phyloP scores from a whole-genome alignment of 75 land plant genomes.

The Chamaecyparis obtusa region DNA sequence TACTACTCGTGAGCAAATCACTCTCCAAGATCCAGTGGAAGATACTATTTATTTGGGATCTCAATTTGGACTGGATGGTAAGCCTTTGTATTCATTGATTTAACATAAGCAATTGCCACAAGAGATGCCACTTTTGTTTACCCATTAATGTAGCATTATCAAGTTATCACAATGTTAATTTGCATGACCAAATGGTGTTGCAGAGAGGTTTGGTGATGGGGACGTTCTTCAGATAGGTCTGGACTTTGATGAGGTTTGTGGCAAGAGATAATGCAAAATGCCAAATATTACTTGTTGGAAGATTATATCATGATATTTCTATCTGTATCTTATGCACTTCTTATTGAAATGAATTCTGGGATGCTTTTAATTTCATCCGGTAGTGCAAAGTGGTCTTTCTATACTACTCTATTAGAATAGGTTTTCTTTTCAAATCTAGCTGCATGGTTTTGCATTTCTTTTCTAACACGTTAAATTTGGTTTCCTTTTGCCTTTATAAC shows the following conservation, averaged over 20 bases:
- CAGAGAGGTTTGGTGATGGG: constrained; percentile 86
- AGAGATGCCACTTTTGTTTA: not conserved
- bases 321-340: not conserved
- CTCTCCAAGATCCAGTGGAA: constrained; percentile 84
- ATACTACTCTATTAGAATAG: not conserved
- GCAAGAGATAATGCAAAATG: constrained; percentile 5
- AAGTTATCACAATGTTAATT: not conserved
- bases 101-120: not conserved
- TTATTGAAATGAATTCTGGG: not conserved
- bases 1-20: constrained; percentile 90
- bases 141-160: constrained; percentile 4
- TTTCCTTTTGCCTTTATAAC: not conserved
- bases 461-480: not conserved
- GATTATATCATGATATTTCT: not conserved
- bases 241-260: constrained; percentile 68
- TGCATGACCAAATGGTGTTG: not conserved
- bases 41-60: constrained; percentile 53
- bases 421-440: not conserved
- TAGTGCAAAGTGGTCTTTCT: not conserved
- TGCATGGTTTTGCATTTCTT: not conserved
- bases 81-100: constrained; percentile 10
- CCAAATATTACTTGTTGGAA: not conserved
- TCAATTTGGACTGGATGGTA: constrained; percentile 81
- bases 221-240: constrained; percentile 69
- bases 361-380: not conserved